Base-by-base conservation (phyloP, 2,329 filamentous ascomycete genomes). In the Cercospora nicotianae region DNA sequence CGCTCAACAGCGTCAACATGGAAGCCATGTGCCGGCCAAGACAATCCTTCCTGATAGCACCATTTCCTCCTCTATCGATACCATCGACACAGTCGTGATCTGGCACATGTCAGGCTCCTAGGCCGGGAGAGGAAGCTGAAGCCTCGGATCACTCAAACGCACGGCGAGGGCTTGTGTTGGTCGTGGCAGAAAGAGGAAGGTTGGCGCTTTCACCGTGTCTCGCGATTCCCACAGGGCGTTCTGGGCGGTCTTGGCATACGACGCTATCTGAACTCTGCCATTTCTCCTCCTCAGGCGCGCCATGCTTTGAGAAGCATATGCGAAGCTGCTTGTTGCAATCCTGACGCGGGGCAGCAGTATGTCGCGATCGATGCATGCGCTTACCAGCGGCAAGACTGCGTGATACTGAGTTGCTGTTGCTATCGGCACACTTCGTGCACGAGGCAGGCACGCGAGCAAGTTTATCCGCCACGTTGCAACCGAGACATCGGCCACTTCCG, bases 101-200 rank as follows among this genome's bases (percentile, higher is more conserved):
- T 36, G 33, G 33, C 33, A 36, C 33, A 36, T 36, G 33, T 36
- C 33, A 36, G 10, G 33, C 12, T 18, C 18, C 58, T 42, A 60
- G 18, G 30, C 58, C 58, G 3, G 31, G 16, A 39, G 16, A 42
- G 58, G 58, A 39, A 60, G 58, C 58, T 60, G 58, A 42, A 23
- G 31, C 20, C 20, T 60, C 58, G 58, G 18, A 60, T 60, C 20
- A 23, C 33, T 36, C 33, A 12, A 36, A 36, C 33, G 33, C 33
- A 36, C 33, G 10, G 33, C 33, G 33, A 36, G 33, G 58, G 30
- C 58, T 18, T 36, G 23, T 36, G 58, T 60, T 60, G 58, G 58
- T 60, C 33, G 30, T 60, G 39, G 33, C 58, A 60, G 58, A 60
- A 60, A 60, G 16, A 60, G 58, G 58, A 60, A 60, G 58, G 58